Percentiles rank a stretch among this genome's conserved stretches.
These are phyloP conservation scores for Carex sylvatica DNA, from an alignment of 202 grass and related monocot species.

Conservation along the genomic window DNA sequence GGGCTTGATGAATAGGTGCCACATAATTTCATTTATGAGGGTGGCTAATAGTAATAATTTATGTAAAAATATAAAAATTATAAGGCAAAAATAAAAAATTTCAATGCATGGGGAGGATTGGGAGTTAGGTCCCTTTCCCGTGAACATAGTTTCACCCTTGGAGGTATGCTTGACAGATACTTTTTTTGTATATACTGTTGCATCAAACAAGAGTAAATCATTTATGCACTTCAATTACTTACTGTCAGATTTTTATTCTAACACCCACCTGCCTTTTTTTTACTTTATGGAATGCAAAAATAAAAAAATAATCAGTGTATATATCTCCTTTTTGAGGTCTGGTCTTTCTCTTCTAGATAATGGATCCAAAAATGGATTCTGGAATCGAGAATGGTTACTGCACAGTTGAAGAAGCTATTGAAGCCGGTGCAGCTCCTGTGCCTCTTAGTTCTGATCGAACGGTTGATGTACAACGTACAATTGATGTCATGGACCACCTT, in stretches of 20 bases:
- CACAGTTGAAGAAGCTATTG: conserved; percentile 92
- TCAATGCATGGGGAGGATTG: too few species aligned
- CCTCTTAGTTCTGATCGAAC: conserved; percentile 84
- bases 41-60: too few species aligned
- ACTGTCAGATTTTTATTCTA: neutral
- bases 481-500: conserved; percentile 99
- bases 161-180: conserved; percentile 49
- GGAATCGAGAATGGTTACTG: conserved; percentile 72
- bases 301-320: too few species aligned
- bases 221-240: neutral
- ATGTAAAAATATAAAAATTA: too few species aligned
- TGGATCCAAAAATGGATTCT: conserved; percentile 99
- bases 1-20: too few species aligned
- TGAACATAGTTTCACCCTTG: conserved; percentile 25
- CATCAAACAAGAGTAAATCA: neutral
- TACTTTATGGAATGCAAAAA: neutral
- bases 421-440: conserved; percentile 78
- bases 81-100: too few species aligned
- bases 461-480: conserved; percentile 56
- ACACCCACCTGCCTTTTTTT: neutral
- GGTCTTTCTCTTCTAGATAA: conserved; percentile 58
- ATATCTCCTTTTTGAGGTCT: neutral
- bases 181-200: neutral
- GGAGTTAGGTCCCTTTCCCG: too few species aligned
- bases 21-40: too few species aligned